Conservation (phyloP, 371 early-diverging fungal genomes). For the Syncephalis fuscata region DNA sequence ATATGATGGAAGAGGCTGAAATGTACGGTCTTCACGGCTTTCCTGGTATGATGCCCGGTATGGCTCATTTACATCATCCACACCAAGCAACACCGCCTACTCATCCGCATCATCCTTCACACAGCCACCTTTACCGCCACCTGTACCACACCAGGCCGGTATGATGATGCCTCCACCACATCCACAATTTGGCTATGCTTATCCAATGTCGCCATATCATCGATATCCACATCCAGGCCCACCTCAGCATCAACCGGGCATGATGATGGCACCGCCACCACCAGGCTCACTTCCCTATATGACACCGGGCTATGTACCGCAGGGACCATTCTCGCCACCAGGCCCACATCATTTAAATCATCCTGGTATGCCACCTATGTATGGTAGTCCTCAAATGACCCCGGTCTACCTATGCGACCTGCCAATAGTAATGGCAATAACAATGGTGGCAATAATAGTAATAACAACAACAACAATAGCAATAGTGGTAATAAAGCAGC, state of each 20-base stretch:
- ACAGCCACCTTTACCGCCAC: no score
- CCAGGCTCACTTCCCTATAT: neutral
- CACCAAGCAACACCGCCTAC: conserved; percentile 4
- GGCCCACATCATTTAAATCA: neutral
- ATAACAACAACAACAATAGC: no score
- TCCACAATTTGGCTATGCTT: no score
- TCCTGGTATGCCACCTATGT: no score
- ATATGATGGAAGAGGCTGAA: conserved; percentile 5
- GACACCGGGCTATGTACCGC: neutral
- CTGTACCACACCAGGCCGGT: no score
- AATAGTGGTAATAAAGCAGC: no score
- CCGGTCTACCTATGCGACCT: conserved; percentile 5
- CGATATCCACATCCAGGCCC: neutral
- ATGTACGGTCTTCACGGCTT: conserved; percentile 1
- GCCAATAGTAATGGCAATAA: no score
- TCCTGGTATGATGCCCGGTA: conserved; percentile 3
- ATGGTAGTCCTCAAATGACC: conserved; percentile 6
- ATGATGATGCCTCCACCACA: no score
- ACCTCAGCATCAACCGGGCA: conserved; percentile 3
- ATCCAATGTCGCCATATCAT: no score
- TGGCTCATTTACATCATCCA: conserved; percentile 1
- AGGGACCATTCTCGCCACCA: neutral
- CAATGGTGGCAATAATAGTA: no score
- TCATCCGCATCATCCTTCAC: conserved; percentile 2
- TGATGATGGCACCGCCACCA: conserved; percentile 1